phyloP scores from a whole-genome alignment of 2,329 filamentous ascomycete species.

The Lasiodiplodia hormozganensis region DNA sequence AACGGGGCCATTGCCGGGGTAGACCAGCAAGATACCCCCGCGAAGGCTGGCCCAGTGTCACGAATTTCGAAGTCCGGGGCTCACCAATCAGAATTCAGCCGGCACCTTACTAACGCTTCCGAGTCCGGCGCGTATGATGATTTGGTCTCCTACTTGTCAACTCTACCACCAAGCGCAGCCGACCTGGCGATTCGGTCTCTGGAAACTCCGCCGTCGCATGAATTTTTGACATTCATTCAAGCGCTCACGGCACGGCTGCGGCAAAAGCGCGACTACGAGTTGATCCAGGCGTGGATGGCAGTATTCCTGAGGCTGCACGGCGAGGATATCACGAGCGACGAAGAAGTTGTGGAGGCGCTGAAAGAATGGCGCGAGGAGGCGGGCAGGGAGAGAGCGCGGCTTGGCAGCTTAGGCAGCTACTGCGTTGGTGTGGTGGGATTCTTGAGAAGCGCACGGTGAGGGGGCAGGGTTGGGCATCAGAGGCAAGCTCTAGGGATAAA shows the following conservation, averaged over 20 bases:
- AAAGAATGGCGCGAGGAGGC: constrained; percentile 75
- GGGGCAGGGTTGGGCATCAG: constrained; percentile 8
- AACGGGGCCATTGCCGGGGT: constrained; percentile 31
- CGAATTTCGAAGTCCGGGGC: constrained; percentile 43
- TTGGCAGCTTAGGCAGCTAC: constrained; percentile 83
- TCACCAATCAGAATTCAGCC: constrained; percentile 53
- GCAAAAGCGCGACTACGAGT: constrained; percentile 82
- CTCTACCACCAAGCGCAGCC: constrained; percentile 80
- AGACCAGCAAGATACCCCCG: constrained; percentile 36
- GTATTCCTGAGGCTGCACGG: constrained; percentile 86
- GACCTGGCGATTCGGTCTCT: constrained; percentile 92
- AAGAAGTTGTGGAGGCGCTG: constrained; percentile 66
- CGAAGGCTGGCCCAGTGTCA: constrained; percentile 35
- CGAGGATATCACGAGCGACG: constrained; percentile 54
- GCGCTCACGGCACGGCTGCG: constrained; percentile 76
- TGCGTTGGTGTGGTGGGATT: constrained; percentile 86
- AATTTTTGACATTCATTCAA: constrained; percentile 80
- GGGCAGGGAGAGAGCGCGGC: constrained; percentile 71
- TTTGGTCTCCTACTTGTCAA: constrained; percentile 80
- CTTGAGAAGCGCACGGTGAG: constrained; percentile 61
- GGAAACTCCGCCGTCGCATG: constrained; percentile 63
- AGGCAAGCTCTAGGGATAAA: constrained; percentile 18
- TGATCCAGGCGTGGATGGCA: constrained; percentile 96
- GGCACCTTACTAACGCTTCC: constrained; percentile 54
- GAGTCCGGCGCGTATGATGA: constrained; percentile 67